These are phyloP conservation scores for Tricholomella constricta DNA, from an alignment of 768 basidiomycete genomes.

Conservation along the genomic window DNA sequence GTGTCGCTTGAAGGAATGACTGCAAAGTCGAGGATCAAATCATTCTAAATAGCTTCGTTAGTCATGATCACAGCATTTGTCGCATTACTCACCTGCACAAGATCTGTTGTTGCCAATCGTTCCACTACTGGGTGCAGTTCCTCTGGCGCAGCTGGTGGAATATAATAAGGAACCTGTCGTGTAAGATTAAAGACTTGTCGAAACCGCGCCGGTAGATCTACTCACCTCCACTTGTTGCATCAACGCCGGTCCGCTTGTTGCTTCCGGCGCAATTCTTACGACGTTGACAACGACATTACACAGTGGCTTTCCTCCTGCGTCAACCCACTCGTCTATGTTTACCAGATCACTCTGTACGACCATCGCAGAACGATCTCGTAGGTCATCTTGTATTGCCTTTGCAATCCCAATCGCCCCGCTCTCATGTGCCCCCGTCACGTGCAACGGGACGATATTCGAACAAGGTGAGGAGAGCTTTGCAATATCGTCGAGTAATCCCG, in stretches of 20 bases:
- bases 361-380: conserved; percentile 37
- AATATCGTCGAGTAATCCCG: conserved; percentile 33
- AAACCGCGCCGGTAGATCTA: background rate
- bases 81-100: conserved; percentile 20
- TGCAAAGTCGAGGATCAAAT: conserved; percentile 33
- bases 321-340: conserved; percentile 38
- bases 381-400: conserved; percentile 33
- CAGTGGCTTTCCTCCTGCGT: conserved; percentile 31
- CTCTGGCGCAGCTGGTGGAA: conserved; percentile 25
- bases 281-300: conserved; percentile 49
- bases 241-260: conserved; percentile 15
- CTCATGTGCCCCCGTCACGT: conserved; percentile 23
- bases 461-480: conserved; percentile 45
- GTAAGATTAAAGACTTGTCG: background rate
- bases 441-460: conserved; percentile 45
- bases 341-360: conserved; percentile 42
- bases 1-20: conserved; percentile 22
- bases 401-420: conserved; percentile 29
- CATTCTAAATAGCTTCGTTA: conserved; percentile 18
- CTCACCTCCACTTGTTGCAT: conserved; percentile 38
- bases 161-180: conserved; percentile 35
- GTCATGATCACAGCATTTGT: background rate
- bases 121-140: conserved; percentile 17
- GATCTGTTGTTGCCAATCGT: conserved; percentile 21
- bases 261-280: conserved; percentile 35